Conservation (phyloP, 805 yeast species). For the Zygotorulaspora chibaensis region DNA sequence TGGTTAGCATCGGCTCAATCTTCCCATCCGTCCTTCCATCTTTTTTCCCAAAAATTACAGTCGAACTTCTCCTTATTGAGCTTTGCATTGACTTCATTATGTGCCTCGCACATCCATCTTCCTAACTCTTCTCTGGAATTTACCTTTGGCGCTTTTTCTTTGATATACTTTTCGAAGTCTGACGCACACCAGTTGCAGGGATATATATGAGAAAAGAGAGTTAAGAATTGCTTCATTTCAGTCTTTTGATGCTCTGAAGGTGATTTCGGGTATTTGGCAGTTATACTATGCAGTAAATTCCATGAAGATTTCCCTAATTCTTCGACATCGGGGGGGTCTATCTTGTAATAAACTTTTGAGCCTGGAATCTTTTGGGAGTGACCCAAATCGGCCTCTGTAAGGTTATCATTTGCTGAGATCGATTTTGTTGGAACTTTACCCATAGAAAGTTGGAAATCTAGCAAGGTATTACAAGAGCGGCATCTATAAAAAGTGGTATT, state of each 20-base stretch:
- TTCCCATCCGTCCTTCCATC: constrained; percentile 97
- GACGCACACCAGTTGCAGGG: constrained; percentile 94
- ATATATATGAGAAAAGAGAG: constrained; percentile 69
- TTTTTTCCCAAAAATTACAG: constrained; percentile 82
- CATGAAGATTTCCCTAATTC: constrained; percentile 81
- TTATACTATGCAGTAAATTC: constrained; percentile 87
- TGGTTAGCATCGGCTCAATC: constrained; percentile 1
- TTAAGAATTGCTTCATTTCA: constrained; percentile 68
- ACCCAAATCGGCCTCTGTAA: constrained; percentile 19
- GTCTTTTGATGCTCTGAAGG: constrained; percentile 60
- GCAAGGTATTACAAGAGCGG: constrained; percentile 78
- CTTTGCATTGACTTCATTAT: constrained; percentile 85
- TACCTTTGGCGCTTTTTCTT: constrained; percentile 50
- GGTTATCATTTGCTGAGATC: constrained; percentile 14
- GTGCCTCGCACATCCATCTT: constrained; percentile 91
- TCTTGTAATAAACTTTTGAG: constrained; percentile 39
- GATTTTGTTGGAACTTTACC: constrained; percentile 20
- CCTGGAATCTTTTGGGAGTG: constrained; percentile 17
- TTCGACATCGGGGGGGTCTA: constrained; percentile 84
- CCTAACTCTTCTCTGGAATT: constrained; percentile 75
- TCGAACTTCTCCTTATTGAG: constrained; percentile 83
- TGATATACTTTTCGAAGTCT: constrained; percentile 68
- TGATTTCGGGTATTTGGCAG: constrained; percentile 77
- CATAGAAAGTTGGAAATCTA: constrained; percentile 71
- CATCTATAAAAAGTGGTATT: constrained; percentile 45